phyloP scores from a whole-genome alignment of 768 basidiomycete genomes.

The Russula ochroleuca region DNA sequence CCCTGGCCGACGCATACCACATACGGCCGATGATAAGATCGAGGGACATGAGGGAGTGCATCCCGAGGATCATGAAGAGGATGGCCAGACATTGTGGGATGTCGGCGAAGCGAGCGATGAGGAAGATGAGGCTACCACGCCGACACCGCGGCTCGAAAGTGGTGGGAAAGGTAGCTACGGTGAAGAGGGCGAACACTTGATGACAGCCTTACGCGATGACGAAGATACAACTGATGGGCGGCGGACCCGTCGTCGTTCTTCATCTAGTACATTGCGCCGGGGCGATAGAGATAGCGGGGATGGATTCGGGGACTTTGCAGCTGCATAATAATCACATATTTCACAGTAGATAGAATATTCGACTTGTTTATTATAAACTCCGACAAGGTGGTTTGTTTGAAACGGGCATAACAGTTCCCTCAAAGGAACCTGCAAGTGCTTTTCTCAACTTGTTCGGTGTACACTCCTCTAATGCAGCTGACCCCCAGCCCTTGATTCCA shows the following conservation, averaged over 20 bases:
- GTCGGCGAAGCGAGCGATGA: conserved; percentile 71
- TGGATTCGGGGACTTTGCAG: conserved; percentile 22
- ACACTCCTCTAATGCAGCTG: neutral
- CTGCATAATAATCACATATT: neutral
- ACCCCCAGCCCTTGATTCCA: neutral
- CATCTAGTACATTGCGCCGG: conserved; percentile 14
- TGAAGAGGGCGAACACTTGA: conserved; percentile 43
- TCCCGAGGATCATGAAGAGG: conserved; percentile 36
- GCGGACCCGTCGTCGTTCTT: conserved; percentile 22
- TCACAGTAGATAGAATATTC: neutral
- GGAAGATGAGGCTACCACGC: conserved; percentile 44
- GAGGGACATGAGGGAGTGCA: conserved; percentile 41
- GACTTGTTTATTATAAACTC: conserved; percentile 7
- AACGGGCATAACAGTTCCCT: no score
- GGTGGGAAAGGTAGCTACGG: conserved; percentile 9
- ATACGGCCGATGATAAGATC: conserved; percentile 30
- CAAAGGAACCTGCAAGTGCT: neutral
- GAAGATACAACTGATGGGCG: conserved; percentile 31
- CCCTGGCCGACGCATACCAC: conserved; percentile 30
- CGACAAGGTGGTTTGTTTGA: neutral
- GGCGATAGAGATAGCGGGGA: conserved; percentile 9
- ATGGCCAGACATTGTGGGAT: conserved; percentile 55
- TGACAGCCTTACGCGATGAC: conserved; percentile 36
- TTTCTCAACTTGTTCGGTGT: neutral
- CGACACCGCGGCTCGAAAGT: conserved; percentile 39